phyloP scores from a whole-genome alignment of 257 asterid genomes.

The Solanum tarijense region DNA sequence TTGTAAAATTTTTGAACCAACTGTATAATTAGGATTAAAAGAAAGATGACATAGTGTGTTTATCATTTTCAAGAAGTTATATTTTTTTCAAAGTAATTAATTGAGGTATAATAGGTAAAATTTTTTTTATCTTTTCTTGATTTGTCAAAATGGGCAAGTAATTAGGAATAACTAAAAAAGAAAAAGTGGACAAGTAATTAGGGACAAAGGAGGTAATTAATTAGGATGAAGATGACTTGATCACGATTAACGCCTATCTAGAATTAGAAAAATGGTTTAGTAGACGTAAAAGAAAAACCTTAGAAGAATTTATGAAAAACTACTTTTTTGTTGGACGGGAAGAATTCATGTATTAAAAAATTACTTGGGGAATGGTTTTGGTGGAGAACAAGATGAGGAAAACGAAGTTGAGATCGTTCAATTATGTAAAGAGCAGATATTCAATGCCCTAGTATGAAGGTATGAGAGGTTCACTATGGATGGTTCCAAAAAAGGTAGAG shows the following conservation, averaged over 20 bases:
- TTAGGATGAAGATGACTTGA: not conserved
- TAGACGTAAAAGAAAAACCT: not conserved
- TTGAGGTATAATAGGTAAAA: no score
- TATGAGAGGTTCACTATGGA: not conserved
- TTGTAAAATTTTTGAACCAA: not conserved
- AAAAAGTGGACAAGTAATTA: no score
- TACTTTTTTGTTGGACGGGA: not conserved
- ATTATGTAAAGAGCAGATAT: not conserved
- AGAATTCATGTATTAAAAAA: not conserved
- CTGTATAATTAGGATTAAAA: not conserved
- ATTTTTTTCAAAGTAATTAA: no score
- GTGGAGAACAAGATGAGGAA: not conserved
- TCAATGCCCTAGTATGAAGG: not conserved
- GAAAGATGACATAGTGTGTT: not conserved
- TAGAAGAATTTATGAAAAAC: not conserved
- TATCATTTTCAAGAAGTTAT: no score
- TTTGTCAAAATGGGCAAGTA: no score
- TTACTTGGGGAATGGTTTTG: not conserved
- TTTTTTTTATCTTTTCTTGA: accelerated
- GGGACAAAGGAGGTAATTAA: not conserved
- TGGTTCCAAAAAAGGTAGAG: not conserved
- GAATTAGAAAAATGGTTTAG: not conserved
- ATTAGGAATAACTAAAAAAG: no score
- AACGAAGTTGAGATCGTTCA: not conserved
- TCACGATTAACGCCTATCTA: not conserved